Evolutionary conservation across 2,329 filamentous ascomycete genomes (phyloP).

Genomic region (Fusarium udum): DNA sequence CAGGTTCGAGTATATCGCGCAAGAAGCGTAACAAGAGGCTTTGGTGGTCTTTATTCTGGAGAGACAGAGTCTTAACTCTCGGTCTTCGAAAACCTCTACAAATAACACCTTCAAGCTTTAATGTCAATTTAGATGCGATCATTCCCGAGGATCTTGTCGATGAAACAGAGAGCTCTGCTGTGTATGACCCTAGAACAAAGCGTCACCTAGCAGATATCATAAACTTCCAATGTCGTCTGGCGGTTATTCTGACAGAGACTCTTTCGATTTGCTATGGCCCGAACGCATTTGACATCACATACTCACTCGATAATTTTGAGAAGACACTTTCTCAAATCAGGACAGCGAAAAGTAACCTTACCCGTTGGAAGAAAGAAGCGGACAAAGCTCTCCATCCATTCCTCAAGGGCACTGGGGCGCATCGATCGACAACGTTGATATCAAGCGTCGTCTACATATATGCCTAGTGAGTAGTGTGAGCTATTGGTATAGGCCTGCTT

Average conservation of each 20-base stretch:
- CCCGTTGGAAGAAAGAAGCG: neutral
- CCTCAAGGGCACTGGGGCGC: neutral
- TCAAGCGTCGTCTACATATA: slow-evolving; percentile 29
- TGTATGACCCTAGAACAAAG: neutral
- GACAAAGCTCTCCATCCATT: neutral
- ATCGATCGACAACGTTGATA: slow-evolving; percentile 12
- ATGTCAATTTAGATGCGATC: neutral
- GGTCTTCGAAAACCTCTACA: slow-evolving; percentile 6
- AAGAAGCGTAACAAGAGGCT: slow-evolving; percentile 13
- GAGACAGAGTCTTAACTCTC: slow-evolving; percentile 6
- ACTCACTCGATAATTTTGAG: slow-evolving; percentile 6
- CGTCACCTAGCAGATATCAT: neutral
- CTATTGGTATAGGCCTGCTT: fast-evolving
- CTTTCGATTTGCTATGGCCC: slow-evolving; percentile 11
- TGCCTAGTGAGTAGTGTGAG: neutral
- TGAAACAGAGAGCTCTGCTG: neutral
- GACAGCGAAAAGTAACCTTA: neutral
- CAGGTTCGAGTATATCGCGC: neutral
- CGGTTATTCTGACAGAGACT: slow-evolving; percentile 1
- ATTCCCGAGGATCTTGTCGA: neutral
- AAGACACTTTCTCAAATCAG: neutral
- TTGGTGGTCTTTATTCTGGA: slow-evolving; percentile 27
- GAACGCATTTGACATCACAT: slow-evolving; percentile 1
- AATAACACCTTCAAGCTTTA: slow-evolving; percentile 12
- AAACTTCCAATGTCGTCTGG: neutral